Evolutionary conservation across 2,329 filamentous ascomycete genomes (phyloP).

Genomic region (Colletotrichum tabaci): DNA sequence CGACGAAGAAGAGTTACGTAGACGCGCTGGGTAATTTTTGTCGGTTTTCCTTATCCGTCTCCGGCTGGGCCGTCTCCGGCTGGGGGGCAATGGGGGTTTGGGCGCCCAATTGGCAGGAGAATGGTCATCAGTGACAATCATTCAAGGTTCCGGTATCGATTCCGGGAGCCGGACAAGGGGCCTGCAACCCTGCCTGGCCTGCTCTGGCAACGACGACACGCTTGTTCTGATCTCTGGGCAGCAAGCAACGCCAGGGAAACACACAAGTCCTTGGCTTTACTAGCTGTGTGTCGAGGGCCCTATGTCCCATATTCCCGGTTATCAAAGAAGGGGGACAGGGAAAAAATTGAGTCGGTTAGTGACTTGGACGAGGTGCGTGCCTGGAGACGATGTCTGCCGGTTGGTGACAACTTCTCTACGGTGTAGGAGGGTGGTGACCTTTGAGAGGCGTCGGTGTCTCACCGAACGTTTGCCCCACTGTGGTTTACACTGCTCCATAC

Average conservation of each 20-base stretch:
- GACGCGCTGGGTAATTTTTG: not conserved
- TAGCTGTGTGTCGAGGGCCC: constrained; percentile 16
- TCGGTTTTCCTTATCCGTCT: not conserved
- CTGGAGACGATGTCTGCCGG: constrained; percentile 19
- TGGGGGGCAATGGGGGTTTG: not conserved
- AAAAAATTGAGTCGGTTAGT: constrained; percentile 1
- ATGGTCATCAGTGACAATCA: constrained; percentile 5
- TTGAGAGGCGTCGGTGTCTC: constrained; percentile 20
- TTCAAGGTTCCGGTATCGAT: constrained; percentile 22
- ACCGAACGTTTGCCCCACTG: constrained; percentile 11
- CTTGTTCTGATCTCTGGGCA: constrained; percentile 10
- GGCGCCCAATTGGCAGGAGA: not conserved
- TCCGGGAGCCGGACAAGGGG: constrained; percentile 14
- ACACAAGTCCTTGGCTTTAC: constrained; percentile 6
- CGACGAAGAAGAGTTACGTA: not conserved
- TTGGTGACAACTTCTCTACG: not conserved
- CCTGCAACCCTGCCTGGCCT: constrained; percentile 13
- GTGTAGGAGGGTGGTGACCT: not conserved
- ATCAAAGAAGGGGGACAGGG: constrained; percentile 4
- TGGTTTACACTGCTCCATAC: too few relatives aligned
- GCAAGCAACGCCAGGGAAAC: constrained; percentile 5
- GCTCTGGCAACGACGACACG: not conserved
- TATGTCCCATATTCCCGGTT: constrained; percentile 16
- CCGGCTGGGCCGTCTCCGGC: not conserved
- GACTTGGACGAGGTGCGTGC: constrained; percentile 7